Percentiles rank a stretch among this genome's conserved stretches.
Evolutionary conservation across 2,329 filamentous ascomycete species (phyloP).

Genomic region (Shiraia bambusicola): DNA sequence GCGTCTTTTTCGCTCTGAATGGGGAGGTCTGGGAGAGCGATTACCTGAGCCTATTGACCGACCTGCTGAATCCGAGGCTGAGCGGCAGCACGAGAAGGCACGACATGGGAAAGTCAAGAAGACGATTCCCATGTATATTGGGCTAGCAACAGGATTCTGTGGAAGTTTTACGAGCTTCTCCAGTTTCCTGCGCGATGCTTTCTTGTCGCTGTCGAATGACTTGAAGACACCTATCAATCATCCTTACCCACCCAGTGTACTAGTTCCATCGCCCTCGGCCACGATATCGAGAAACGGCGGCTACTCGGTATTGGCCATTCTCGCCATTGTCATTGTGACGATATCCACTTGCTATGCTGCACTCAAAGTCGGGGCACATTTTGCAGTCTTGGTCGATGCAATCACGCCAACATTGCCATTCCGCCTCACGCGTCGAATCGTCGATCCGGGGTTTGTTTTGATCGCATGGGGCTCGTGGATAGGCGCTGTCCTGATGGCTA

Average conservation of each 20-base stretch:
- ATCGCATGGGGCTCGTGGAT: conserved; percentile 77
- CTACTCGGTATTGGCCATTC: conserved; percentile 78
- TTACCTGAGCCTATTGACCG: conserved; percentile 21
- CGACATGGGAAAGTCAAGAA: conserved; percentile 65
- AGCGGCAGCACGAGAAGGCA: conserved; percentile 49
- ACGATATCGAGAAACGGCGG: conserved; percentile 63
- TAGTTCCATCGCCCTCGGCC: conserved; percentile 30
- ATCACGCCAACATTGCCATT: conserved; percentile 64
- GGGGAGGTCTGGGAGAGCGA: conserved; percentile 48
- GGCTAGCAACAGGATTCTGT: conserved; percentile 82
- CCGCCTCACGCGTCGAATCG: conserved; percentile 55
- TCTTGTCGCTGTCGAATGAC: conserved; percentile 76
- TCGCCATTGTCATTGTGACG: conserved; percentile 74
- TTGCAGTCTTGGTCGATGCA: conserved; percentile 64
- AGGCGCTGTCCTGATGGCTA: conserved; percentile 69
- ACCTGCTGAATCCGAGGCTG: conserved; percentile 15
- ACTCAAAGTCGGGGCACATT: conserved; percentile 71
- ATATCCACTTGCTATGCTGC: conserved; percentile 69
- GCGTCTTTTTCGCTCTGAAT: conserved; percentile 70
- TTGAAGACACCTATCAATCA: conserved; percentile 57
- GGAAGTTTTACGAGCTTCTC: conserved; percentile 91
- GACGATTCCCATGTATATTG: conserved; percentile 84
- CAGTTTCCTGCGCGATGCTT: conserved; percentile 76
- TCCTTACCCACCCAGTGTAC: conserved; percentile 23
- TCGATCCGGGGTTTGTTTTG: conserved; percentile 66